Evolutionary conservation across 2,329 filamentous ascomycete genomes (phyloP).

Genomic region (Aspergillus hortae): DNA sequence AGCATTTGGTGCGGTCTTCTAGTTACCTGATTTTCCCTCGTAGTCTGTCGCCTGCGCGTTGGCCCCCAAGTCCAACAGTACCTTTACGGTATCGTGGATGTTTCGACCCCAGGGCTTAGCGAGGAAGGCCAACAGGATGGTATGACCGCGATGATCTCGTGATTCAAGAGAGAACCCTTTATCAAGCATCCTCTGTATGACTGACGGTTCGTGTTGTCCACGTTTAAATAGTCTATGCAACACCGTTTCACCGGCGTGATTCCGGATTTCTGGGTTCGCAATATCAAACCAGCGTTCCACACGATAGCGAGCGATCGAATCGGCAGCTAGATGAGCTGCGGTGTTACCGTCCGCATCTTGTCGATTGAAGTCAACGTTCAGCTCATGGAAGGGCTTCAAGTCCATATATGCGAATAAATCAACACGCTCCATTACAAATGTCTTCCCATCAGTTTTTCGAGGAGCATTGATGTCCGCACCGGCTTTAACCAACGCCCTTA

Average conservation of each 20-base stretch:
- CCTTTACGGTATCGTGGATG: no score
- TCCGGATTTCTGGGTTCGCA: background rate
- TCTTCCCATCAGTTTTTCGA: background rate
- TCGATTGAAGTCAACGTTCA: background rate
- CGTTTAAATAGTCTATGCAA: background rate
- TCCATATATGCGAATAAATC: background rate
- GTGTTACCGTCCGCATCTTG: constrained; percentile 7
- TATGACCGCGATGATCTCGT: constrained; percentile 3
- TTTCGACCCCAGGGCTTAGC: no score
- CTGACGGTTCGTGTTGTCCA: background rate
- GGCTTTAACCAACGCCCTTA: background rate
- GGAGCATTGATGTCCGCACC: constrained; percentile 3
- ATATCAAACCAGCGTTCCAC: background rate
- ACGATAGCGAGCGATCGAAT: background rate
- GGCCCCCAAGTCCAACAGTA: no score
- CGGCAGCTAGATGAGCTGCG: background rate
- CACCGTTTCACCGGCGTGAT: constrained; percentile 1
- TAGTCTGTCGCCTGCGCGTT: no score
- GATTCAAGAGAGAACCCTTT: constrained; percentile 4
- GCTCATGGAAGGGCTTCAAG: background rate
- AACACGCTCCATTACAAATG: background rate
- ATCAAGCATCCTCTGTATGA: background rate
- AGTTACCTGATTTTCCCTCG: background rate
- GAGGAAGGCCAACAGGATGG: background rate
- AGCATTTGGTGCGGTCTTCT: background rate